Base-by-base conservation (phyloP, 2,329 filamentous ascomycete genomes). In the Trichoderma guizhouense region DNA sequence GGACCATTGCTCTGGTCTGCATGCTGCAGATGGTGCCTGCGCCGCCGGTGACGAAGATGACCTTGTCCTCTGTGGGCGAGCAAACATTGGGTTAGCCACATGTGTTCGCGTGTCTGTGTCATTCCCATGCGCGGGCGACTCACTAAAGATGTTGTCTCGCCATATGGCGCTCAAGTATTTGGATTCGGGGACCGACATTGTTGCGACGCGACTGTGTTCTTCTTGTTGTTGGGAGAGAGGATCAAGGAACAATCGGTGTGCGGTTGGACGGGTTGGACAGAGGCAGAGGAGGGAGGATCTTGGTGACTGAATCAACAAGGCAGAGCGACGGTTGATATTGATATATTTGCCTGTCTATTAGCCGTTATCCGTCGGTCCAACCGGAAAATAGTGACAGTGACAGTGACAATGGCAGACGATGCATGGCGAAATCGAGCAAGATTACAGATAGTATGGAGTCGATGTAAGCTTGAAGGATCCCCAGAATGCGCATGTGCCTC, bases 21-120 rank as follows among this genome's bases (percentile, higher is more conserved):
- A 93, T 94, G 77, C 92, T 96, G 85, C 96, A 98, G 79, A 99
- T 98, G 30, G 92, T 92, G 70, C 96, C 95, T 6, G 94, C 94
- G 67, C 96, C 96, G 72, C 96, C 96, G 4, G 96, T 99, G 78
- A 97, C 97, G 83, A 98, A 97, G 76, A 95, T 89, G 58, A 98
- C 95, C 78, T 96, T 95, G 79, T 91, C 90, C 74, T 91, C 93
- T 97, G 77, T 58, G 11, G 8, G 26, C 5, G 14, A 24, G 18
- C 32, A 53, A 36, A n/a, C 26, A 43, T 53, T 24, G 21, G 21
- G 21, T 53, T 65, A 71, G 69, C 51, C 51, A 64, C n/a, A 30
- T 1, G 18, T 12, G 15, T n/a, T n/a, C 39, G 39, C 18, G 18
- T 60, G 11, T 18, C 30, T 12, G 7, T 8, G 7, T 28, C 24